Evolutionary conservation across 768 basidiomycete genomes (phyloP), one percentile per base, ranked within the genome.

Genomic region (Serendipita sp.): DNA sequence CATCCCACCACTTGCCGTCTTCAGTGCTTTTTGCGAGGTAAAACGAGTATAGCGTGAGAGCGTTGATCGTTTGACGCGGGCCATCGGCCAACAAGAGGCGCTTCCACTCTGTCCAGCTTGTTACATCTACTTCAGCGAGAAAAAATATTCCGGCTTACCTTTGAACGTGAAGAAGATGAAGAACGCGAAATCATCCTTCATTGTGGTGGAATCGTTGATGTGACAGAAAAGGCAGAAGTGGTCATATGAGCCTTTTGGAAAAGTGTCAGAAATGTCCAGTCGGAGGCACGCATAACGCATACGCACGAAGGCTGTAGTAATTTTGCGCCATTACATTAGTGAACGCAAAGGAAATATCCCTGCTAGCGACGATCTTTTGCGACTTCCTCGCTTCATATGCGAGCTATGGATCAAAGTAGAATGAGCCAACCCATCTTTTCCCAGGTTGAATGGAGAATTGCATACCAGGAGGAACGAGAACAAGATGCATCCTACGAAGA

Each of bases 101-200:
- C 73, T 91, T 91, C 89, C 89, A 91, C 70, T 83, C 87, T 89
- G 70, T 28, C 14, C 1, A 17, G 42, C 65, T 24, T 5, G 53
- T 58, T 26, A 58, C 11, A 9, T 58, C 53, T 22, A 45, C 50
- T 38, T 38, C 34, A 50, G 41, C 28, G 38, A 51, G 42, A 13
- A 42, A 14, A 42, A 61, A n/a, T 34, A 16, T 17, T 60, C 22
- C 56, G 17, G 76, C 84, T 61, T 65, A 90, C 95, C 95, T 79
- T 99, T 99, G 81, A 99, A 98, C 0, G 88, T 88, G 75, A 99
- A 99, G 82, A 98, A 99, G 70, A 98, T 82, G 74, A 96, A 99
- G 79, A 98, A 98, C 34, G 95, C 94, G 74, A 99, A 93, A 70
- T 96, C 91, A 71, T 99, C 96, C 73, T 87, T 93, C 65, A 83